Evolutionary conservation across 306 rosid species (phyloP).

Genomic region (Trifolium pratense): DNA sequence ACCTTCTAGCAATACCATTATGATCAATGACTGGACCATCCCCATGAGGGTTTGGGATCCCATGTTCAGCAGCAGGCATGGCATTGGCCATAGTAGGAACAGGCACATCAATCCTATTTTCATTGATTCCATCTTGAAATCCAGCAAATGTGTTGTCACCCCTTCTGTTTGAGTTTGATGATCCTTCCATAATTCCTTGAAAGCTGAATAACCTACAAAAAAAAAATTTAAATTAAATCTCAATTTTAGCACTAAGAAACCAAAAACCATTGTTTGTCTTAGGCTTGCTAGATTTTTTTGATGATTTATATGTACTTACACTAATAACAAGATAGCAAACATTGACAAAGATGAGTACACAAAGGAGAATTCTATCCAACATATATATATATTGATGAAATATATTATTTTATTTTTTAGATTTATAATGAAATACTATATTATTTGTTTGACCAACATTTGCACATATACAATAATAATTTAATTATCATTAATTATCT

Average conservation of each 20-base stretch:
- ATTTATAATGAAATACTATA: too few species aligned
- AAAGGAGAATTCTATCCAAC: neutral
- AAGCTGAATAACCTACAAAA: slow-evolving; percentile 13
- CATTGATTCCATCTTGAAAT: neutral
- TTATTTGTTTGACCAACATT: neutral
- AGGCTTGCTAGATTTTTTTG: neutral
- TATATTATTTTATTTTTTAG: too few species aligned
- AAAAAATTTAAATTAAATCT: neutral
- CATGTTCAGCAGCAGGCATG: neutral
- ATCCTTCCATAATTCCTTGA: slow-evolving; percentile 24
- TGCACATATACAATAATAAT: neutral
- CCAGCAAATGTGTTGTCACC: neutral
- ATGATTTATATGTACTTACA: slow-evolving; percentile 26
- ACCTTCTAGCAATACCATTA: neutral
- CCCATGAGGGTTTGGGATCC: neutral
- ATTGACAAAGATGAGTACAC: neutral
- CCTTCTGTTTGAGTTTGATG: neutral
- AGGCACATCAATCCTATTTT: neutral
- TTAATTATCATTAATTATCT: neutral
- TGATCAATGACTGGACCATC: neutral
- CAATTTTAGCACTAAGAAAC: neutral
- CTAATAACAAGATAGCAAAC: neutral
- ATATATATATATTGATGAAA: neutral
- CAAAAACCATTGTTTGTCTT: neutral
- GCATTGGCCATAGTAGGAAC: neutral